Evolutionary conservation across 2,329 filamentous ascomycete genomes (phyloP).

Genomic region (Alternaria consortialis): DNA sequence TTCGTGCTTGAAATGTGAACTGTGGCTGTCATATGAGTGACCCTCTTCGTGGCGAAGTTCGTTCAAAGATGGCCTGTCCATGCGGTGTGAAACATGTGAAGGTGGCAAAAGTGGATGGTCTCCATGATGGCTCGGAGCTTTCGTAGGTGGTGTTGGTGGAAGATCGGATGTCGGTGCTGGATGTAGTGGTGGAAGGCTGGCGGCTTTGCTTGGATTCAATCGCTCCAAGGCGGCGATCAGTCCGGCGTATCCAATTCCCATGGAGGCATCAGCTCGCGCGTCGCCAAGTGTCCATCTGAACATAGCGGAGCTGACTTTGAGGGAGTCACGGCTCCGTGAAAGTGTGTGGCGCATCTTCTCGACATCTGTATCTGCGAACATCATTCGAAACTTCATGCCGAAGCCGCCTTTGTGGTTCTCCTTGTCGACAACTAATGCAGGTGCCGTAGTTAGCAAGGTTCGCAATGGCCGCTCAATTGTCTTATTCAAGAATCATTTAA

Average conservation of each 20-base stretch:
- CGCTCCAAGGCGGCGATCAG: conserved; percentile 71
- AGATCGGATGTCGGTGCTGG: conserved; percentile 46
- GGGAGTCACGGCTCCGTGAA: conserved; percentile 66
- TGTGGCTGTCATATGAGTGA: conserved; percentile 22
- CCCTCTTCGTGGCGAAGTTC: conserved; percentile 26
- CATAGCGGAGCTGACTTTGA: conserved; percentile 70
- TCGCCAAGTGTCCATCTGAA: conserved; percentile 71
- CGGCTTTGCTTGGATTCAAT: conserved; percentile 49
- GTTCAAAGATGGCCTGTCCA: conserved; percentile 29
- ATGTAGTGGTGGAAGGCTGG: conserved; percentile 31
- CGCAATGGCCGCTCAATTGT: not conserved
- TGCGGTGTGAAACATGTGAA: conserved; percentile 16
- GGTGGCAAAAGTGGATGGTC: conserved; percentile 13
- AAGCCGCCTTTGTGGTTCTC: conserved; percentile 67
- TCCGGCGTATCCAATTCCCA: conserved; percentile 73
- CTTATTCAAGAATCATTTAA: not conserved
- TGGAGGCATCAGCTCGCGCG: conserved; percentile 66
- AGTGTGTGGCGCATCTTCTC: conserved; percentile 67
- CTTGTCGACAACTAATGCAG: conserved; percentile 63
- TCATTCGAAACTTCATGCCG: conserved; percentile 69
- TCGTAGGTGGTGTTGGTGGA: conserved; percentile 37
- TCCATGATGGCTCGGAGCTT: conserved; percentile 20
- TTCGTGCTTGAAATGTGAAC: conserved; percentile 27
- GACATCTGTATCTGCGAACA: conserved; percentile 64
- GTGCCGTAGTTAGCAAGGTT: not conserved